A percentile compares a stretch with the other conserved stretches of the same genome.
phyloP scores from a whole-genome alignment of 306 rosid genomes.

The Rosa chinensis region DNA sequence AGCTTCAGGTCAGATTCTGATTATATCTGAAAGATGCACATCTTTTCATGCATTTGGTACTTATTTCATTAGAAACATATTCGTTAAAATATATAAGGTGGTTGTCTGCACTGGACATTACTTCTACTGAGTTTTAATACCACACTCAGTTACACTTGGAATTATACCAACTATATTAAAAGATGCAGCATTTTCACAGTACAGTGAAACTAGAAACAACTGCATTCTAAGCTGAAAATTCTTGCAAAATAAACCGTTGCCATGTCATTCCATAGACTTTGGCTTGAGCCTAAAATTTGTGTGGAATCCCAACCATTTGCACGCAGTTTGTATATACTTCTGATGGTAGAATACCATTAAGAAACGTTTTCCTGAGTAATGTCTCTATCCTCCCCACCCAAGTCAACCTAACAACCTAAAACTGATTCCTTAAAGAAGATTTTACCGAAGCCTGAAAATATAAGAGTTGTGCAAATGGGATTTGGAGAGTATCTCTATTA shows the following conservation, averaged over 20 bases:
- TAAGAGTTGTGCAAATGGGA: background rate
- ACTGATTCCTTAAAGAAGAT: background rate
- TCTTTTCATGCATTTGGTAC: constrained; percentile 20
- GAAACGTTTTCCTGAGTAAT: background rate
- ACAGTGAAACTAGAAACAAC: background rate
- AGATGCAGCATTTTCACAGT: background rate
- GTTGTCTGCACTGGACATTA: background rate
- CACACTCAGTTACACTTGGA: background rate
- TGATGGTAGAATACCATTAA: background rate
- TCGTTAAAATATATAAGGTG: background rate
- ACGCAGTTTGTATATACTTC: background rate
- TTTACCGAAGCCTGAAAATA: background rate
- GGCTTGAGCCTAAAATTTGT: background rate
- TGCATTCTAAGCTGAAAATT: background rate
- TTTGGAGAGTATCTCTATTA: no score
- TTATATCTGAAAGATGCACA: background rate
- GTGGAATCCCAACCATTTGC: background rate
- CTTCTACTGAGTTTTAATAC: background rate
- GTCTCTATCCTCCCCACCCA: background rate
- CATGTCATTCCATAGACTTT: background rate
- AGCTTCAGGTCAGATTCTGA: constrained; percentile 45
- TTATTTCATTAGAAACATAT: background rate
- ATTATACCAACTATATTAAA: background rate
- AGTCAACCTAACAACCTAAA: background rate
- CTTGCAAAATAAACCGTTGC: background rate